Evolutionary conservation across 108 stramenopile genomes (phyloP).

Genomic region (Stephanodiscus minutulus): DNA sequence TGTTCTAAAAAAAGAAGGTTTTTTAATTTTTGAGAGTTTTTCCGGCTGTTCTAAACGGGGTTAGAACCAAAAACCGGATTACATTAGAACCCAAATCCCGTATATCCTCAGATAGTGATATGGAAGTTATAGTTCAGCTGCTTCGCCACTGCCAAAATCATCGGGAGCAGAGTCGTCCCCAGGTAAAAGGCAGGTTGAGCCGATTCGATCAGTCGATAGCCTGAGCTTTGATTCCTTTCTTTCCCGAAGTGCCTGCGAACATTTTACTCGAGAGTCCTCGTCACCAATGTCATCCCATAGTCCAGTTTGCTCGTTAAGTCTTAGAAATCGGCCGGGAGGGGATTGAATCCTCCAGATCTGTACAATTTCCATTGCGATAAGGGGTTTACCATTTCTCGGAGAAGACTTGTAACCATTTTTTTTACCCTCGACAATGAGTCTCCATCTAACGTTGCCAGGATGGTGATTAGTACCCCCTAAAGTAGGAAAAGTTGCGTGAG

Average conservation of each 20-base stretch:
- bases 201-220: background rate
- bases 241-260: constrained; percentile 56
- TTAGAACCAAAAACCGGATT: too few relatives aligned
- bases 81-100: too few relatives aligned
- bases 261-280: constrained; percentile 52
- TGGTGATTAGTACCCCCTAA: constrained; percentile 27
- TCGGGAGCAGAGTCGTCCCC: too few relatives aligned
- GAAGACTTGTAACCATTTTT: constrained; percentile 16
- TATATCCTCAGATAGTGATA: too few relatives aligned
- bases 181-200: too few relatives aligned
- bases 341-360: constrained; percentile 1
- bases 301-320: constrained; percentile 23
- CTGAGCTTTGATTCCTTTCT: constrained; percentile 18
- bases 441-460: constrained; percentile 15
- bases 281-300: constrained; percentile 62
- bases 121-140: too few relatives aligned
- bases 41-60: too few relatives aligned
- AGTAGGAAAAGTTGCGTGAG: background rate
- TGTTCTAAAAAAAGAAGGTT: too few relatives aligned
- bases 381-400: background rate
- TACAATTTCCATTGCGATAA: constrained; percentile 15
- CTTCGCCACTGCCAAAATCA: too few relatives aligned
- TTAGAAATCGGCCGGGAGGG: constrained; percentile 32
- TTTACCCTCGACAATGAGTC: background rate
- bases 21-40: too few relatives aligned